Conservation (phyloP, 306 rosid genomes). For the Vicia faba region DNA sequence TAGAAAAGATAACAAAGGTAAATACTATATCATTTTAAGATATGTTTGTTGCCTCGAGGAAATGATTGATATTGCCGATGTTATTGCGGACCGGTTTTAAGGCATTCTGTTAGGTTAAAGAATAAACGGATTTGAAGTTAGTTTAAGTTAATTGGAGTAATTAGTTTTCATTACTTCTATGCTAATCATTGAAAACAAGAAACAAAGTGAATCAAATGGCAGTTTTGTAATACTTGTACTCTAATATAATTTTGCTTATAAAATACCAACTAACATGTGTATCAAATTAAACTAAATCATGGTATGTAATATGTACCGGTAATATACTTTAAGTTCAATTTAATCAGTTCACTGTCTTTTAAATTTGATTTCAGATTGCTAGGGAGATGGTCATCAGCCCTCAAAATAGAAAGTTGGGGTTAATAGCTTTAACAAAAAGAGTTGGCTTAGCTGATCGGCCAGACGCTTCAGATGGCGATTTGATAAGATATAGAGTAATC, state of each 20-base stretch:
- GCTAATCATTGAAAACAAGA: no score
- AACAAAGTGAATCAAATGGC: no score
- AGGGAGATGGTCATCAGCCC: constrained; percentile 99
- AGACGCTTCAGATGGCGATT: constrained; percentile 81
- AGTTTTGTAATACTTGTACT: no score
- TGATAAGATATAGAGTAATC: constrained; percentile 88
- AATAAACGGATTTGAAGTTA: no score
- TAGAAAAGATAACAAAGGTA: constrained; percentile 95
- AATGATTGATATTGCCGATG: constrained; percentile 9
- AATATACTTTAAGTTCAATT: not conserved
- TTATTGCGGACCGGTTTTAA: constrained; percentile 1
- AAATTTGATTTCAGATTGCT: constrained; percentile 69
- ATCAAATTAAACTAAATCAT: not conserved
- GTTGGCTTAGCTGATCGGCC: constrained; percentile 75
- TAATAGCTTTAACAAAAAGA: constrained; percentile 70
- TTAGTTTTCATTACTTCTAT: no score
- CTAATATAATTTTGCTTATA: no score
- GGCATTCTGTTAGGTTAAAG: not conserved
- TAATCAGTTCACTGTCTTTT: constrained; percentile 24
- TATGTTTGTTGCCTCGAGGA: constrained; percentile 12
- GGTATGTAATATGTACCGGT: constrained; percentile 24
- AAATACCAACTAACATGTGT: no score
- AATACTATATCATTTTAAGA: constrained; percentile 6
- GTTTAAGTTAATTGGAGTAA: no score
- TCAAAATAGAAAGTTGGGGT: constrained; percentile 86